Conservation (phyloP, 2,329 filamentous ascomycete genomes). For the Eutypella sp. region DNA sequence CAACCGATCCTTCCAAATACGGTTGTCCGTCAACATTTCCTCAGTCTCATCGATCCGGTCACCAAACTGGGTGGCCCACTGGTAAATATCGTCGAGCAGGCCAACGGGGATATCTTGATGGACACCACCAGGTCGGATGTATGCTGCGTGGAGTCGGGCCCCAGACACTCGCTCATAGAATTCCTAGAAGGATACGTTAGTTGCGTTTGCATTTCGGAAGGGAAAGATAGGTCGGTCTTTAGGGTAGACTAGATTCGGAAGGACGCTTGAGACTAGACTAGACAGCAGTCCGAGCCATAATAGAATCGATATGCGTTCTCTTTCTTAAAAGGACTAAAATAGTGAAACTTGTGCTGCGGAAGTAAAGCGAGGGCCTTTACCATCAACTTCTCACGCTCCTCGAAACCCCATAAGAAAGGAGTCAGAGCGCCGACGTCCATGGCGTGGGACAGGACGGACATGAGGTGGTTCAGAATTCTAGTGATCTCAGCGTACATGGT, state of each 20-base stretch:
- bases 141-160: conserved; percentile 93
- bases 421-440: conserved; percentile 99
- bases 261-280: too few species aligned
- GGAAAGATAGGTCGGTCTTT: conserved; percentile 5
- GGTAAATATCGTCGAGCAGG: conserved; percentile 96
- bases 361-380: too few species aligned
- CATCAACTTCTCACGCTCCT: conserved; percentile 99
- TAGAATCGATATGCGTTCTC: too few species aligned
- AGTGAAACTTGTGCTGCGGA: too few species aligned
- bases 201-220: conserved; percentile 5
- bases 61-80: conserved; percentile 98
- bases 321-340: too few species aligned
- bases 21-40: conserved; percentile 97
- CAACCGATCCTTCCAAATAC: conserved; percentile 95
- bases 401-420: conserved; percentile 98
- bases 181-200: conserved; percentile 56
- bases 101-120: conserved; percentile 92
- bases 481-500: conserved; percentile 96
- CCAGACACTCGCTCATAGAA: conserved; percentile 99
- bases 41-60: conserved; percentile 99
- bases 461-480: conserved; percentile 90
- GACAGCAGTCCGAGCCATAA: too few species aligned
- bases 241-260: background rate
- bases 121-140: conserved; percentile 93
- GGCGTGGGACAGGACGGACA: conserved; percentile 94